A percentile compares a stretch with the other conserved stretches of the same genome.
These are phyloP conservation scores for Yamagishiella unicocca DNA, from an alignment of 139 green algal species.

Conservation along the genomic window DNA sequence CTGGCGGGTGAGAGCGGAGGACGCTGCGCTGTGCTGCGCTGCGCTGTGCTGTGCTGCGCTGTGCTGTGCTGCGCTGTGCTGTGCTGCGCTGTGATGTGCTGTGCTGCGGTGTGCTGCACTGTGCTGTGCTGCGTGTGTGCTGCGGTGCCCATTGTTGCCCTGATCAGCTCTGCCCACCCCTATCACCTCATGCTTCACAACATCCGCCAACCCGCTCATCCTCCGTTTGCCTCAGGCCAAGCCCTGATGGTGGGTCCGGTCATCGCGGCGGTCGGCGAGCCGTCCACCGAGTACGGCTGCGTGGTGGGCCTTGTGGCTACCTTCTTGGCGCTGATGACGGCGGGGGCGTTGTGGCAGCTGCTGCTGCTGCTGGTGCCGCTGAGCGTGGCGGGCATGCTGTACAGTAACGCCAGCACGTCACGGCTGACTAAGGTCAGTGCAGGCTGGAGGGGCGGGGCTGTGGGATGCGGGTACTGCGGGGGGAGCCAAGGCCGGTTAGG, in stretches of 20 bases:
- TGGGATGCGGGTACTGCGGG: background rate
- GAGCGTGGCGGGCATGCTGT: conserved; percentile 32
- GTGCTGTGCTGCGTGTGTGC: no score
- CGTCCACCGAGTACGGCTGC: background rate
- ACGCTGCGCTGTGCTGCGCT: no score
- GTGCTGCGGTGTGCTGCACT: no score
- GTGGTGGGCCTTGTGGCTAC: background rate
- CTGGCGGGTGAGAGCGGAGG: conserved; percentile 7
- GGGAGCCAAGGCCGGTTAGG: no score
- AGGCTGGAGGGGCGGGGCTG: background rate
- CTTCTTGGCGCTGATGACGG: background rate
- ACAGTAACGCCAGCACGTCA: conserved; percentile 36
- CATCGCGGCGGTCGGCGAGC: conserved; percentile 4
- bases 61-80: no score
- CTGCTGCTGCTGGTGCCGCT: conserved; percentile 32
- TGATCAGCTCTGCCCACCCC: no score
- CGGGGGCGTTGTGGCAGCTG: conserved; percentile 21
- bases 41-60: no score
- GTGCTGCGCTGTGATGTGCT: no score
- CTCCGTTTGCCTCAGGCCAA: no score
- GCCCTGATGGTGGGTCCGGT: conserved; percentile 39
- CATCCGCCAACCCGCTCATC: no score
- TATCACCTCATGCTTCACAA: no score
- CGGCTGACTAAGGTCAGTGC: conserved; percentile 30
- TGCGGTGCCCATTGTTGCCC: no score